Conservation (phyloP, 1,139 yeast genomes). For the Pichia sp. region DNA sequence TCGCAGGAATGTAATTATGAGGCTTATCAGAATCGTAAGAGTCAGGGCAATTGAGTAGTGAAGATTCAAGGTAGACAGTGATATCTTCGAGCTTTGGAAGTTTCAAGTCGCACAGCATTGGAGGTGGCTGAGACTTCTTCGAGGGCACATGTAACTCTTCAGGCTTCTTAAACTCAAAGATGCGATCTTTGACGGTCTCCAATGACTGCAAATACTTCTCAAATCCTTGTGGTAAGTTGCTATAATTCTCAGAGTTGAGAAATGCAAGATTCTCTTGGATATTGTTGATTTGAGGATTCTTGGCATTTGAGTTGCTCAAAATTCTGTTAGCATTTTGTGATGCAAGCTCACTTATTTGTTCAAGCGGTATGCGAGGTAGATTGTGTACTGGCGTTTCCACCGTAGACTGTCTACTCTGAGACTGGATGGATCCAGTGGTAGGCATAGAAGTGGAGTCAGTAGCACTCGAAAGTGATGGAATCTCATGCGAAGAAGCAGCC, state of each 20-base stretch:
- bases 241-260: conserved; percentile 16
- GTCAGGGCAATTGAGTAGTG: conserved; percentile 87
- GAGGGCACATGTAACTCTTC: conserved; percentile 13
- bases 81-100: conserved; percentile 57
- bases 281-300: conserved; percentile 6
- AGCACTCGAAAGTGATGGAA: too few species aligned
- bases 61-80: conserved; percentile 57
- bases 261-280: conserved; percentile 15
- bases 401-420: too few species aligned
- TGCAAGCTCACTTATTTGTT: conserved; percentile 3
- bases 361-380: not conserved
- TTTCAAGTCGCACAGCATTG: conserved; percentile 18
- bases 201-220: conserved; percentile 39
- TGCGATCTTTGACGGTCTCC: conserved; percentile 37
- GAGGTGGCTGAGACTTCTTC: conserved; percentile 14
- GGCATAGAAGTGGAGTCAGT: too few species aligned
- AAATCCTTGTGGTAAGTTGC: conserved; percentile 40
- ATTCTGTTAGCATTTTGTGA: conserved; percentile 9
- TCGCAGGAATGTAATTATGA: conserved; percentile 66
- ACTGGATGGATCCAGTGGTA: too few species aligned
- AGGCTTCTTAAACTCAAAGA: conserved; percentile 19
- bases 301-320: conserved; percentile 4
- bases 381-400: not conserved
- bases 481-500: too few species aligned
- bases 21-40: conserved; percentile 89